Base-by-base conservation (phyloP, 441 rosid species). In the Hura crepitans region DNA sequence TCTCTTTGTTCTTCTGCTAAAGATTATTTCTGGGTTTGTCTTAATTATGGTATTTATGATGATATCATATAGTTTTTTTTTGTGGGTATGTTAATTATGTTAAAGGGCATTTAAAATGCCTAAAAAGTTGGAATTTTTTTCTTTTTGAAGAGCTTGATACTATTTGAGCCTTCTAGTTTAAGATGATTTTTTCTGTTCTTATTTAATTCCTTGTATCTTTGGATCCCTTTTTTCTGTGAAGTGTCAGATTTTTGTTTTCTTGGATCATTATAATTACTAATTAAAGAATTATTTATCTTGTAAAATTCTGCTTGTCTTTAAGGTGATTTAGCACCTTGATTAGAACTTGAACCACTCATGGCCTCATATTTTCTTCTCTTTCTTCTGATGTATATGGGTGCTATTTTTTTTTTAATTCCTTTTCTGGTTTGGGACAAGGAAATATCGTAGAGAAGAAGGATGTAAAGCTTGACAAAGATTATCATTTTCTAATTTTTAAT, bases 241-340 rank as follows among this genome's bases (percentile, higher is more conserved):
- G 72, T 75, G 83, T 77, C 77, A 78, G 78, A 72, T 75, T 43
- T 56, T 81, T 68, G 51, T 50, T 73, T 37, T 60, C 72, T 60
- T 73, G 57, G 25, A 68, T 63, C 47, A 15, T 35, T 63, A 46
- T 35, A 39, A 28, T 20, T 20, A 28, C 43, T 62, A 62, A 74
- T 53, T 62, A 62, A 74, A 62, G n/a, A 43, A 68, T 22, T 59
- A 54, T 77, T 67, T 60, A 55, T 61, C 71, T 56, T 70, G 77
- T 68, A 75, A 35, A 77, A 37, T 68, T 78, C 58, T 45, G 37
- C 37, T 57, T 62, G 57, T 56, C 57, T 70, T 65, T 62, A 25
- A 55, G 64, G 9, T 67, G 18, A 50, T 63, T 62, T 62, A 27
- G 56, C 61, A 6, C 54, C 75, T 30, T 11, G 8, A 71, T n/a